These are phyloP conservation scores for Kokia cookei DNA, from an alignment of 441 rosid species.

Conservation along the genomic window DNA sequence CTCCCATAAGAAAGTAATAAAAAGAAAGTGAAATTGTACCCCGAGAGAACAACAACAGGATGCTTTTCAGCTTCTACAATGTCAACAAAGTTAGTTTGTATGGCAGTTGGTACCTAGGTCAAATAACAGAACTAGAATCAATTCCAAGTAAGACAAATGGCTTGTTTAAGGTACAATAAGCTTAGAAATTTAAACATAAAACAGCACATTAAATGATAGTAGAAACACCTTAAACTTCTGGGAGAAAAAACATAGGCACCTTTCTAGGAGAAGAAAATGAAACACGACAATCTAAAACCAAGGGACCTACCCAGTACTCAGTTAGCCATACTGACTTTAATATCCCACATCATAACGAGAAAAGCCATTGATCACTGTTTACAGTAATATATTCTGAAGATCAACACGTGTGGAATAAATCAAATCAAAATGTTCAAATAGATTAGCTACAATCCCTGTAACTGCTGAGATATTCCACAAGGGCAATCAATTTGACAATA, in stretches of 20 bases:
- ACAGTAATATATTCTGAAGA: neutral
- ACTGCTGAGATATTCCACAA: neutral
- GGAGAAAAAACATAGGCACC: neutral
- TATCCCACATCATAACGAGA: neutral
- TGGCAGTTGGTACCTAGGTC: slow-evolving; percentile 75
- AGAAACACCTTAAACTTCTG: neutral
- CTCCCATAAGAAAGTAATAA: neutral
- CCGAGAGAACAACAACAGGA: slow-evolving; percentile 71
- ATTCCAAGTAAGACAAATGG: slow-evolving; percentile 10
- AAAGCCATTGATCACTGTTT: neutral
- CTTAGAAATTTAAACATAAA: neutral
- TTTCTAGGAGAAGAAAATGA: neutral
- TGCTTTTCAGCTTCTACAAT: slow-evolving; percentile 60
- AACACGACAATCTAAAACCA: neutral
- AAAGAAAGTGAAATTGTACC: slow-evolving; percentile 36
- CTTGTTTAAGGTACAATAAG: neutral
- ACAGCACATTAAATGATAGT: neutral
- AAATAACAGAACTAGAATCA: slow-evolving; percentile 10
- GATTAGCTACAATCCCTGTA: neutral
- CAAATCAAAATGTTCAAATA: neutral
- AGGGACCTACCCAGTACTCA: neutral
- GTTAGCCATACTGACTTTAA: neutral
- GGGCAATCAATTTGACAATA: neutral
- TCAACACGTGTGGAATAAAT: neutral
- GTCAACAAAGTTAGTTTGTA: slow-evolving; percentile 67